phyloP scores from a whole-genome alignment of 1,284 basidiomycete species.

The Ganoderma lucidum region DNA sequence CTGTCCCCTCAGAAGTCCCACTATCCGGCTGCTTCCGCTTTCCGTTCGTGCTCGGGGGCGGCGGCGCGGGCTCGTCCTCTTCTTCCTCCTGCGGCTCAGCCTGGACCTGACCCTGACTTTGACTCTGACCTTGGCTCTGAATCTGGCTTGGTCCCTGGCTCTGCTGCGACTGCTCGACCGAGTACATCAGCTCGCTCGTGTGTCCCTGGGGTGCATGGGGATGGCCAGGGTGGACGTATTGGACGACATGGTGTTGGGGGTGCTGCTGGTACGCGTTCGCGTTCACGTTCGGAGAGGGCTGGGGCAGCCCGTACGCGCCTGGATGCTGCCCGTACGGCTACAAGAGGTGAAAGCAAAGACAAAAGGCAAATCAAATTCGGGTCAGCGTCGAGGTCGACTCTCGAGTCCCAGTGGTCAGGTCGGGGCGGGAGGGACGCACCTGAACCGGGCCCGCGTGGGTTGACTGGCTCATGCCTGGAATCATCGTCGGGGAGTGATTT shows the following conservation, averaged over 20 bases:
- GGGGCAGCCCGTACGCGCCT: slow-evolving; percentile 13
- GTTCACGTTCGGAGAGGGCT: slow-evolving; percentile 9
- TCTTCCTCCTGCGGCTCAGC: slow-evolving; percentile 14
- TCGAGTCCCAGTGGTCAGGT: neutral
- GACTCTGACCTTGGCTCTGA: slow-evolving; percentile 6
- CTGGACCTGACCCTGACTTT: slow-evolving; percentile 11
- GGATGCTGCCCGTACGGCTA: slow-evolving; percentile 22
- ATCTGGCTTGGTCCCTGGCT: neutral
- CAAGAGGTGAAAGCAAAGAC: neutral
- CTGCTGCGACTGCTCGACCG: slow-evolving; percentile 8
- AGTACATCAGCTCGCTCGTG: slow-evolving; percentile 22
- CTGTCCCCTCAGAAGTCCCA: slow-evolving; percentile 7
- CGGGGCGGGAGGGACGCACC: slow-evolving; percentile 19
- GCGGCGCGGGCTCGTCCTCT: slow-evolving; percentile 17
- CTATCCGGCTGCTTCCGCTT: slow-evolving; percentile 35
- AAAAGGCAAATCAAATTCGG: neutral
- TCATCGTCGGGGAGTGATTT: slow-evolving; percentile 31
- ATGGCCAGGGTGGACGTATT: slow-evolving; percentile 19
- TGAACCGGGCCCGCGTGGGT: slow-evolving; percentile 29
- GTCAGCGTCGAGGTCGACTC: neutral
- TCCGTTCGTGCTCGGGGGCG: slow-evolving; percentile 12
- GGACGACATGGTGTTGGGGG: slow-evolving; percentile 25
- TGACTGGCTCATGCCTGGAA: slow-evolving; percentile 31
- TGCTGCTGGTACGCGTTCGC: slow-evolving; percentile 17
- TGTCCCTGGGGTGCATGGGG: slow-evolving; percentile 4